A percentile compares a stretch with the other conserved stretches of the same genome.
These are phyloP conservation scores for Solanum chacoense DNA, from an alignment of 305 asterid species.

Conservation along the genomic window DNA sequence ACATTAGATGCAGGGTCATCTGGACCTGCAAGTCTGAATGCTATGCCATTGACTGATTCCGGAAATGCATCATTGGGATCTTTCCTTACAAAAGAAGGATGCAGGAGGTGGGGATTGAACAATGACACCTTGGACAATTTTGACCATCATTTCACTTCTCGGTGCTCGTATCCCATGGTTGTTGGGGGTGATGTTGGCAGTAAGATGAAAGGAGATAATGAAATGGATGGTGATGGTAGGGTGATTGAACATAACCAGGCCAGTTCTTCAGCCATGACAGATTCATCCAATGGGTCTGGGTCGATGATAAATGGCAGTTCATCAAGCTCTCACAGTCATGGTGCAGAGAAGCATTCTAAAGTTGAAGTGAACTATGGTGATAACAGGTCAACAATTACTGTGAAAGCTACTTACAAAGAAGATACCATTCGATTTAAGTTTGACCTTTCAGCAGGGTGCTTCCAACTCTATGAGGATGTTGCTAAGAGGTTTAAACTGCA, in stretches of 20 bases:
- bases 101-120: constrained; percentile 10
- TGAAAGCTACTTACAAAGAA: constrained; percentile 32
- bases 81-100: constrained; percentile 14
- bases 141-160: constrained; percentile 19
- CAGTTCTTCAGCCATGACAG: constrained; percentile 13
- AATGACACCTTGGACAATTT: constrained; percentile 6
- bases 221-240: constrained; percentile 26
- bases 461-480: constrained; percentile 27
- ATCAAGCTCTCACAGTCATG: constrained; percentile 22
- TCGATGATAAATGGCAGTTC: constrained; percentile 22
- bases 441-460: constrained; percentile 27
- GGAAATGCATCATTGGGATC: constrained; percentile 21
- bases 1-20: constrained; percentile 23
- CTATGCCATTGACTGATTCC: constrained; percentile 22
- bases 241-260: constrained; percentile 28
- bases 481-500: constrained; percentile 26
- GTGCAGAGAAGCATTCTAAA: constrained; percentile 11
- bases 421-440: constrained; percentile 27
- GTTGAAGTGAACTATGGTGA: constrained; percentile 11
- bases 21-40: constrained; percentile 20
- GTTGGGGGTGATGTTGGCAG: constrained; percentile 18
- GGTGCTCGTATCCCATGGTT: constrained; percentile 22
- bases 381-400: constrained; percentile 16
- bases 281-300: constrained; percentile 17
- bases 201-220: constrained; percentile 11